Evolutionary conservation across 2,329 filamentous ascomycete species (phyloP).

Genomic region (Verticillium klebahnii): DNA sequence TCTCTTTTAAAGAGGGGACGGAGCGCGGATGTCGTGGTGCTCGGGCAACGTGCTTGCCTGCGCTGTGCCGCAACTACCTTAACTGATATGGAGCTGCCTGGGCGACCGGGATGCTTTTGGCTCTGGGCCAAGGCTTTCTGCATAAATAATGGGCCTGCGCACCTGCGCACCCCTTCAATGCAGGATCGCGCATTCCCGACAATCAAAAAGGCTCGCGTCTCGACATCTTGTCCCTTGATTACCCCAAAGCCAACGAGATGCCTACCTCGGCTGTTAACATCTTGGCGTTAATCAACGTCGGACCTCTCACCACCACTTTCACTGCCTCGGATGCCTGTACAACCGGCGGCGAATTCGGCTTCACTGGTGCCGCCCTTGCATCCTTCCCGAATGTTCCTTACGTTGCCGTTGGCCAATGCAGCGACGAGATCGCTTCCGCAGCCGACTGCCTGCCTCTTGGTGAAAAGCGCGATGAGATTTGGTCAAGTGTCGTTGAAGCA

Average conservation of each 20-base stretch:
- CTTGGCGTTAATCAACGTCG: conserved; percentile 6
- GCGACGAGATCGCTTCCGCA: not conserved
- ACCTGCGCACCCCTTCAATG: not conserved
- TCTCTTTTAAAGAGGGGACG: not conserved
- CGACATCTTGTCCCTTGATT: not conserved
- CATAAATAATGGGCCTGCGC: not conserved
- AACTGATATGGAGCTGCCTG: not conserved
- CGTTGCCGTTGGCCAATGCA: not conserved
- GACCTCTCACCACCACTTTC: conserved; percentile 14
- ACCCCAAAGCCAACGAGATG: not conserved
- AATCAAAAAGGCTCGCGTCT: not conserved
- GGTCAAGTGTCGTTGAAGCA: not conserved
- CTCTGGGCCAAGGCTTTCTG: not conserved
- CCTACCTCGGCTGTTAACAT: not conserved
- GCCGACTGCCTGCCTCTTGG: not conserved
- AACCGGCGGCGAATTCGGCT: conserved; percentile 1
- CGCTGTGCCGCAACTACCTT: not conserved
- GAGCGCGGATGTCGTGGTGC: not conserved
- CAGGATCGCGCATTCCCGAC: not conserved
- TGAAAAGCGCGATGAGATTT: not conserved
- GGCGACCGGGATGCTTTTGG: not conserved
- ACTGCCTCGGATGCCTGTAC: conserved; percentile 10
- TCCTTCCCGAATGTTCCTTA: no score
- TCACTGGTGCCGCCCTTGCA: not conserved
- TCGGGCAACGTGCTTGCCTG: not conserved